Percentiles rank a stretch among this genome's conserved stretches.
Evolutionary conservation across 2,329 filamentous ascomycete genomes (phyloP).

Genomic region (Talaromyces sp.): DNA sequence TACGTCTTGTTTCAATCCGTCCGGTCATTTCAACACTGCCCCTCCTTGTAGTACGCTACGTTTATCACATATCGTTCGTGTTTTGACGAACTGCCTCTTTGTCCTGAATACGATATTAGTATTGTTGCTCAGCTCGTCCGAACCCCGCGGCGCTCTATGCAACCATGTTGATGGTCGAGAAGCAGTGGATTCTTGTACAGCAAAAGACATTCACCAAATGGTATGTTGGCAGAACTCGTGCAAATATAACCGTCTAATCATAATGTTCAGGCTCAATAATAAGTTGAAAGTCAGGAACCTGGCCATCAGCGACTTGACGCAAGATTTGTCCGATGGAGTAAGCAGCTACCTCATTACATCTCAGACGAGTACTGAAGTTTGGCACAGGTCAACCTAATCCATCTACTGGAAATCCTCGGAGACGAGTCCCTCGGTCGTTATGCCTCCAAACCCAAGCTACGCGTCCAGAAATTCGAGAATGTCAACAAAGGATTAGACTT

Average conservation of each 20-base stretch:
- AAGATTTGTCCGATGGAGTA: constrained; percentile 90
- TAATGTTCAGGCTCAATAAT: constrained; percentile 75
- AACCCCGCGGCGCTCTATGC: constrained; percentile 15
- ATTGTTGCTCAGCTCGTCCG: background rate
- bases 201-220: constrained; percentile 99
- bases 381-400: constrained; percentile 83
- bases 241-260: background rate
- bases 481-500: constrained; percentile 94
- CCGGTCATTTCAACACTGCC: constrained; percentile 6
- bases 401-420: constrained; percentile 93
- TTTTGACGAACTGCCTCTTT: background rate
- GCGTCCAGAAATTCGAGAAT: constrained; percentile 97
- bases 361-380: background rate
- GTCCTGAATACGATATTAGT: background rate
- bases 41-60: constrained; percentile 4
- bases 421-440: constrained; percentile 94
- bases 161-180: constrained; percentile 52
- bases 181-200: constrained; percentile 73
- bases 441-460: constrained; percentile 91
- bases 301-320: constrained; percentile 80
- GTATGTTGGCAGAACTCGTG: constrained; percentile 41
- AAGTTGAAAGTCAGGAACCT: constrained; percentile 78
- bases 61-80: constrained; percentile 2
- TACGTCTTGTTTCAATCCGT: background rate
- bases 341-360: constrained; percentile 38